Evolutionary conservation across 208 protist genomes (phyloP).

Genomic region (Herpetomonas muscarum): DNA sequence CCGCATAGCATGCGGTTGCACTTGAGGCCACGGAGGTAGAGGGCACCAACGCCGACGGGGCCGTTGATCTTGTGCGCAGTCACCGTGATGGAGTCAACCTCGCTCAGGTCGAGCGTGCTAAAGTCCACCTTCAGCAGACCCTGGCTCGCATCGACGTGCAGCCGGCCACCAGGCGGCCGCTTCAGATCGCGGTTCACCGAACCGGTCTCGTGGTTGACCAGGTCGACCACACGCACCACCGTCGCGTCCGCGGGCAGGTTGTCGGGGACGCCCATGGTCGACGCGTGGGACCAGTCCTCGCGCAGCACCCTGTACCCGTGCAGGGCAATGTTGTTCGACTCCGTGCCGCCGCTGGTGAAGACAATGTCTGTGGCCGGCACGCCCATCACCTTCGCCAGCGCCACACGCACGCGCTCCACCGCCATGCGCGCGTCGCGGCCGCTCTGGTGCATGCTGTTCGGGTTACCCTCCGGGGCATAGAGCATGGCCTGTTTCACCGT

Average conservation of each 20-base stretch:
- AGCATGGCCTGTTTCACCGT: slow-evolving; percentile 49
- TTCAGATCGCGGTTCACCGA: slow-evolving; percentile 39
- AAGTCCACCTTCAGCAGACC: slow-evolving; percentile 65
- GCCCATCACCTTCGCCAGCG: slow-evolving; percentile 44
- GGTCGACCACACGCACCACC: slow-evolving; percentile 54
- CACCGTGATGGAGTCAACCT: slow-evolving; percentile 75
- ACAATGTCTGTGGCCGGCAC: slow-evolving; percentile 66
- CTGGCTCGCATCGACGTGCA: slow-evolving; percentile 77
- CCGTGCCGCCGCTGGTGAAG: slow-evolving; percentile 78
- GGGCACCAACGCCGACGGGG: slow-evolving; percentile 62
- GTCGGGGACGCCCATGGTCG: slow-evolving; percentile 21
- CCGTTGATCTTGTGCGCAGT: slow-evolving; percentile 85
- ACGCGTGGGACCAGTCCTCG: slow-evolving; percentile 68
- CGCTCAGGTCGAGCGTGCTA: slow-evolving; percentile 41
- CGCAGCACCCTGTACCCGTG: slow-evolving; percentile 72
- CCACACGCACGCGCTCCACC: slow-evolving; percentile 56
- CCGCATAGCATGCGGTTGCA: slow-evolving; percentile 49
- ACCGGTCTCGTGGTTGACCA: slow-evolving; percentile 80
- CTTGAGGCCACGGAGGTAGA: slow-evolving; percentile 60
- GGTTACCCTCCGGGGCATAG: slow-evolving; percentile 61
- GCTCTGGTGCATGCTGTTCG: slow-evolving; percentile 74
- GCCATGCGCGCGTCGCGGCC: slow-evolving; percentile 69
- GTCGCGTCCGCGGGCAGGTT: slow-evolving; percentile 12
- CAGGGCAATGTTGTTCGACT: slow-evolving; percentile 80
- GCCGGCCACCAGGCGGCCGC: slow-evolving; percentile 44